Conservation (phyloP, 2,329 filamentous ascomycete species). For the Aquanectria penicillioides region DNA sequence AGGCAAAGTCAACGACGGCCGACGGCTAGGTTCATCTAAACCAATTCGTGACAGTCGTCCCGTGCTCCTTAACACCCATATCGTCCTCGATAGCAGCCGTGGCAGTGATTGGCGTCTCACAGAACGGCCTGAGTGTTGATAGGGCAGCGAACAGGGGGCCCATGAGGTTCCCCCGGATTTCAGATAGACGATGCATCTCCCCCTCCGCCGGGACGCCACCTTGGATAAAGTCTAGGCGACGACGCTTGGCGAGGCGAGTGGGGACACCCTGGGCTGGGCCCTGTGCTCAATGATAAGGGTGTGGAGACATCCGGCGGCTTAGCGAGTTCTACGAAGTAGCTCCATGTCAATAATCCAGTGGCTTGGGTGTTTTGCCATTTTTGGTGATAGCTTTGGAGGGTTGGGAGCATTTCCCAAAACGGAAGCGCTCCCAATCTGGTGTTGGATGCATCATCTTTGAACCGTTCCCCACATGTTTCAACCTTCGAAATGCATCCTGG, state of each 20-base stretch:
- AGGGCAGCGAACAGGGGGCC: background rate
- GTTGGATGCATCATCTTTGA: background rate
- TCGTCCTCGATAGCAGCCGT: background rate
- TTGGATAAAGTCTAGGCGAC: too few species aligned
- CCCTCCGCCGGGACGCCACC: background rate
- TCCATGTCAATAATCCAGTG: background rate
- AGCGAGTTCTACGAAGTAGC: background rate
- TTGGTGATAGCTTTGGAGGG: background rate
- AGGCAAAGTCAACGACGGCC: too few species aligned
- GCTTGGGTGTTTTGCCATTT: background rate
- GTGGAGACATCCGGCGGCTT: background rate
- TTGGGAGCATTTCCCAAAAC: slow-evolving; percentile 6
- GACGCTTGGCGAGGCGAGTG: too few species aligned
- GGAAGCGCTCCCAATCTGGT: background rate
- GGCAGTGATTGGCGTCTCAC: background rate
- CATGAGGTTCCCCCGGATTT: background rate
- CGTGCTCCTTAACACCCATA: background rate
- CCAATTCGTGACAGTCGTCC: background rate
- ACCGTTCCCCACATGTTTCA: background rate
- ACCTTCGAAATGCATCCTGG: background rate
- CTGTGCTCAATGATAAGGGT: background rate
- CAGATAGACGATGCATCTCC: background rate
- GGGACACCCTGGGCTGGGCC: background rate
- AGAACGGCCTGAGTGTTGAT: background rate
- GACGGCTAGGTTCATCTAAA: background rate